Evolutionary conservation across 2,329 filamentous ascomycete species (phyloP), one percentile per base, ranked within the genome.

Genomic region (Hymenotorrendiella dingleyae): DNA sequence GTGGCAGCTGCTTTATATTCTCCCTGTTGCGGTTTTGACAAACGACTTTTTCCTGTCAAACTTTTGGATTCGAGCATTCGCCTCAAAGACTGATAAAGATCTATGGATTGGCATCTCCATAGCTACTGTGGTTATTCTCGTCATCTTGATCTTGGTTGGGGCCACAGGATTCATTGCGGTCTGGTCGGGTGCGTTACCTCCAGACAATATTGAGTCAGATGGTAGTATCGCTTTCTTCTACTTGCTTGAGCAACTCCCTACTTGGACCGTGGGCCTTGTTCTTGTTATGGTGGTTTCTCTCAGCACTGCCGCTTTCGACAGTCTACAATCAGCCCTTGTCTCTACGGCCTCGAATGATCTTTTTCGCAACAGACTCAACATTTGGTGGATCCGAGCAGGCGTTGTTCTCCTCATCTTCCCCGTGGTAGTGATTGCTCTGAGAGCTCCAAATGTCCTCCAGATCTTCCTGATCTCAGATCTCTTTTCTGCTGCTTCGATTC

Each of bases 21-120:
- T 93, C 1, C 85, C 87, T 0, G 75, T 93, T 5, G 86, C 86
- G 33, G 76, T 93, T 50, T 60, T 90, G 43, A 90, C 86, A 46
- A 93, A 91, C 66, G 82, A 90, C 68, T 90, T 93, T 70, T 93
- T 93, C 69, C 70, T 93, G 32, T 87, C 84, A 23, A 83, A 79
- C 52, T 89, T 87, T 64, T 93, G 86, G 86, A 76, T 91, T 62
- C 82, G 86, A 38, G 86, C 86, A 4, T 93, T 93, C 57, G 83
- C 86, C 14, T 84, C 84, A 39, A 82, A 77, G 62, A 86, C 83
- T 0, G 86, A 93, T 69, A 81, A 74, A 56, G 86, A 91, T 58
- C 75, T 93, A 6, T 82, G 78, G 70, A 70, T 90, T 42, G 87
- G 86, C 36, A 74, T 86, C 22, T 74, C 74, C n/a, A 70, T 86